Evolutionary conservation across 2,329 filamentous ascomycete species (phyloP).

Genomic region (Cordyceps pruinosa): DNA sequence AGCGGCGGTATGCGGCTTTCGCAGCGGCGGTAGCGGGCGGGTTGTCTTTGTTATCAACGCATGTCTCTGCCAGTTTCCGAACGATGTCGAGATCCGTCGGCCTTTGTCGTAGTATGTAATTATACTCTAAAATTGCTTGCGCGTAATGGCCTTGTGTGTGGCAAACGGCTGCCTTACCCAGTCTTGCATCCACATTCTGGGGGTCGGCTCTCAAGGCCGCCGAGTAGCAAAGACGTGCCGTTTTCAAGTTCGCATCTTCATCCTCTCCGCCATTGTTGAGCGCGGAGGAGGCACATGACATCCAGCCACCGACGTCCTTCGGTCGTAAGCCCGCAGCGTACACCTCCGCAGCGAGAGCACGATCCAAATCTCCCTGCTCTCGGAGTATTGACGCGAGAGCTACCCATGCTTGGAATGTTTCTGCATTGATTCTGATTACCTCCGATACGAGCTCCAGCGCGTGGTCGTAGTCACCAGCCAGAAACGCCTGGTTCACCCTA

Average conservation of each 20-base stretch:
- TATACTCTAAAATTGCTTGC: constrained; percentile 51
- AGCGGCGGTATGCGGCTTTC: constrained; percentile 41
- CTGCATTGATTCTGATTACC: constrained; percentile 61
- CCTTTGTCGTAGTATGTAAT: constrained; percentile 43
- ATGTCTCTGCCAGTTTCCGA: constrained; percentile 50
- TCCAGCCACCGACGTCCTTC: constrained; percentile 53
- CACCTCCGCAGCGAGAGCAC: constrained; percentile 53
- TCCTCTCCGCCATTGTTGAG: constrained; percentile 41
- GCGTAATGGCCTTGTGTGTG: constrained; percentile 46
- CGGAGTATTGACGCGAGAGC: constrained; percentile 54
- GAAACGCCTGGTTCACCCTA: constrained; percentile 61
- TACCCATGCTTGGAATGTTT: constrained; percentile 60
- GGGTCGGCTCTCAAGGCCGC: constrained; percentile 52
- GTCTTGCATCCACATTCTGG: constrained; percentile 49
- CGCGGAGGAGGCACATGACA: constrained; percentile 51
- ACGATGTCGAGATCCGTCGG: constrained; percentile 49
- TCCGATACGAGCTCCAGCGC: constrained; percentile 54
- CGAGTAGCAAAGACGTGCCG: constrained; percentile 53
- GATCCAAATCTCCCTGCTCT: constrained; percentile 50
- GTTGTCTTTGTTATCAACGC: constrained; percentile 44
- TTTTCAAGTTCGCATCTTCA: constrained; percentile 44
- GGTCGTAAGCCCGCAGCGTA: constrained; percentile 57
- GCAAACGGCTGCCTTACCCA: constrained; percentile 52
- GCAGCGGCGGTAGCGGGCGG: constrained; percentile 32
- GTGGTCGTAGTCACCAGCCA: constrained; percentile 52